A percentile compares a stretch with the other conserved stretches of the same genome.
These are phyloP conservation scores for Gelatoporia subvermispora DNA, from an alignment of 768 basidiomycete species.

Conservation along the genomic window DNA sequence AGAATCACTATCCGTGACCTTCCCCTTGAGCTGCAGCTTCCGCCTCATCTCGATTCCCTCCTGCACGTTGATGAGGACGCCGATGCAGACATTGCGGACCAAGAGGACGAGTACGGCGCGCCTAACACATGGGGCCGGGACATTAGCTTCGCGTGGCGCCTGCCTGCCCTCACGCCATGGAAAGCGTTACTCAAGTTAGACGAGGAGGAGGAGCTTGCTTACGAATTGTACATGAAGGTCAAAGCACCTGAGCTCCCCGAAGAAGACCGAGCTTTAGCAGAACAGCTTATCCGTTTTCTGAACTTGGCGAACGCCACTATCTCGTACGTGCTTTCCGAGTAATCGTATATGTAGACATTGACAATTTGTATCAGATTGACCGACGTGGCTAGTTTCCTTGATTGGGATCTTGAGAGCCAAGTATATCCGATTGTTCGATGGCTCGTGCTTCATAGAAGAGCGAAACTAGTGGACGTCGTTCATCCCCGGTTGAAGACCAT, in stretches of 20 bases:
- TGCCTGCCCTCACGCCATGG: constrained; percentile 82
- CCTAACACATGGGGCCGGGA: constrained; percentile 57
- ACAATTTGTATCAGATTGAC: constrained; percentile 44
- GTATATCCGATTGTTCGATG: constrained; percentile 89
- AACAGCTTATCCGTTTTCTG: constrained; percentile 71
- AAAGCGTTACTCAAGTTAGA: constrained; percentile 83
- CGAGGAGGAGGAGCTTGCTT: constrained; percentile 38
- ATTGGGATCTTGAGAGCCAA: constrained; percentile 80
- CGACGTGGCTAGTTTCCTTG: constrained; percentile 75
- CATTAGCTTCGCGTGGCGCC: constrained; percentile 65
- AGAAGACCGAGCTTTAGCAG: constrained; percentile 64
- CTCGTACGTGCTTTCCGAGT: constrained; percentile 47
- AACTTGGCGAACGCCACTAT: constrained; percentile 68
- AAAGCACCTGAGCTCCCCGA: constrained; percentile 53
- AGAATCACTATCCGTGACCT: constrained; percentile 75
- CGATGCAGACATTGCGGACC: constrained; percentile 48
- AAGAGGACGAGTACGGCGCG: constrained; percentile 34
- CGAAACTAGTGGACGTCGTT: constrained; percentile 84
- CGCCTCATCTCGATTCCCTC: constrained; percentile 70
- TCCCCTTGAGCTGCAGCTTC: constrained; percentile 81
- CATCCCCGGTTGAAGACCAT: constrained; percentile 76
- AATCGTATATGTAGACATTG: background rate
- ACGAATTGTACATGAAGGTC: constrained; percentile 58
- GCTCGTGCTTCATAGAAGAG: constrained; percentile 86
- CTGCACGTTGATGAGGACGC: constrained; percentile 61